A percentile compares a stretch with the other conserved stretches of the same genome.
Conservation (phyloP, 176 grass and related monocot genomes). For the Rhipidocladum racemiflorum region DNA sequence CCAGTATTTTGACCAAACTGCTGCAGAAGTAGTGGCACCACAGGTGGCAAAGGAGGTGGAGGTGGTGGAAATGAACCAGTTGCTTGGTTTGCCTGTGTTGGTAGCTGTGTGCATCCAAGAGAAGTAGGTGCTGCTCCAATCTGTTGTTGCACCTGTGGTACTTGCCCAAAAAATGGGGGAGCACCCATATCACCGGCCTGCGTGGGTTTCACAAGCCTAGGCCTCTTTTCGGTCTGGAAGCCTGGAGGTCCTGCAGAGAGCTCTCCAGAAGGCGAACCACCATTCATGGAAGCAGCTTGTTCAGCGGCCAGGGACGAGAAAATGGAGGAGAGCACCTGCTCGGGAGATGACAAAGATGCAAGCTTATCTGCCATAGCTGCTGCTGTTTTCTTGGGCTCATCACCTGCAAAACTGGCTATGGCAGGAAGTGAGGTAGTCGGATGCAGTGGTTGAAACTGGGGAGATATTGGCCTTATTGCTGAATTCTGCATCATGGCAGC, state of each 20-base stretch:
- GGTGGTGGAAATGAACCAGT: slow-evolving; percentile 50
- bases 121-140: slow-evolving; percentile 39
- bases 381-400: slow-evolving; percentile 79
- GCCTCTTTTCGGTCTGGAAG: slow-evolving; percentile 72
- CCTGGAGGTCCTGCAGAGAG: slow-evolving; percentile 43
- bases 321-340: slow-evolving; percentile 62
- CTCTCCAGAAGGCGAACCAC: slow-evolving; percentile 24
- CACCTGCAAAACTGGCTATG: slow-evolving; percentile 37
- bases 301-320: slow-evolving; percentile 68
- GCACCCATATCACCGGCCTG: slow-evolving; percentile 35
- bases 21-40: slow-evolving; percentile 57
- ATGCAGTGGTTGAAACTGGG: slow-evolving; percentile 40
- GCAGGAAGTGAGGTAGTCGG: slow-evolving; percentile 30
- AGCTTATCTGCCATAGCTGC: slow-evolving; percentile 91
- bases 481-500: slow-evolving; percentile 27
- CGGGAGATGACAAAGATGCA: slow-evolving; percentile 73
- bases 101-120: slow-evolving; percentile 34
- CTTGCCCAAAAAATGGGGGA: slow-evolving; percentile 46
- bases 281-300: slow-evolving; percentile 57
- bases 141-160: slow-evolving; percentile 42
- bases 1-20: slow-evolving; percentile 58
- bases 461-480: slow-evolving; percentile 20
- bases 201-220: slow-evolving; percentile 54
- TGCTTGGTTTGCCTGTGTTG: slow-evolving; percentile 36
- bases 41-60: slow-evolving; percentile 54